Evolutionary conservation across 1,284 basidiomycete genomes (phyloP).

Genomic region (Laetiporus sulphureus): DNA sequence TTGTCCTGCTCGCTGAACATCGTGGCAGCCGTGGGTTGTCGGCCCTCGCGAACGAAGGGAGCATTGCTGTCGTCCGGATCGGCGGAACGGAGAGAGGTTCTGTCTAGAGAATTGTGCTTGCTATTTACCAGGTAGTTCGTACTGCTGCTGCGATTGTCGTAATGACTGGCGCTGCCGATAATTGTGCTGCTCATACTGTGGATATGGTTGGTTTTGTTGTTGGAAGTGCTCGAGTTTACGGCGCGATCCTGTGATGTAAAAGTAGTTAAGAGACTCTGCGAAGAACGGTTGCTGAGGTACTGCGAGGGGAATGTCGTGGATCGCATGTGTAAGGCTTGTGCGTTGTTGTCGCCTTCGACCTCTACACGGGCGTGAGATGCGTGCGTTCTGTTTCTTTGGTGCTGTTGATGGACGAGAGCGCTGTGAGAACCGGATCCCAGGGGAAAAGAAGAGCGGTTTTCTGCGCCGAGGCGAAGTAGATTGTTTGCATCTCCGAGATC

Average conservation of each 20-base stretch:
- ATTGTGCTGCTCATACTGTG: not conserved
- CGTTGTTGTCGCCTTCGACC: conserved; percentile 9
- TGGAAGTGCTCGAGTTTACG: conserved; percentile 10
- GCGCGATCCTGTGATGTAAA: conserved; percentile 6
- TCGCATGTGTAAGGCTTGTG: conserved; percentile 18
- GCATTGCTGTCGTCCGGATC: conserved; percentile 2
- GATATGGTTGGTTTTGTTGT: conserved; percentile 6
- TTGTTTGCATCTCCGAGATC: not conserved
- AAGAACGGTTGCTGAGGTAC: conserved; percentile 12
- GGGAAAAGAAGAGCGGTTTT: not conserved
- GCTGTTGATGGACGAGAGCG: conserved; percentile 12
- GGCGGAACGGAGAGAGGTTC: no score
- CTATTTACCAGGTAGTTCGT: conserved; percentile 1
- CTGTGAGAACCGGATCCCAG: conserved; percentile 11
- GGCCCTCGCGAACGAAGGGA: no score
- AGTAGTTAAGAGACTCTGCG: conserved; percentile 3
- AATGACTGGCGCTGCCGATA: conserved; percentile 8
- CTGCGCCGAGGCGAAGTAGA: not conserved
- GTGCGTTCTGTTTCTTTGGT: conserved; percentile 25
- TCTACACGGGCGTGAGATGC: conserved; percentile 13
- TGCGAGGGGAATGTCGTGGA: conserved; percentile 25
- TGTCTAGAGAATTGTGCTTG: no score
- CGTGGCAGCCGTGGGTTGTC: not conserved
- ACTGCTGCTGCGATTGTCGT: conserved; percentile 9
- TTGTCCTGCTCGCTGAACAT: not conserved